These are phyloP conservation scores for Lasiodiplodia gonubiensis DNA, from an alignment of 2,329 filamentous ascomycete species.

Conservation along the genomic window DNA sequence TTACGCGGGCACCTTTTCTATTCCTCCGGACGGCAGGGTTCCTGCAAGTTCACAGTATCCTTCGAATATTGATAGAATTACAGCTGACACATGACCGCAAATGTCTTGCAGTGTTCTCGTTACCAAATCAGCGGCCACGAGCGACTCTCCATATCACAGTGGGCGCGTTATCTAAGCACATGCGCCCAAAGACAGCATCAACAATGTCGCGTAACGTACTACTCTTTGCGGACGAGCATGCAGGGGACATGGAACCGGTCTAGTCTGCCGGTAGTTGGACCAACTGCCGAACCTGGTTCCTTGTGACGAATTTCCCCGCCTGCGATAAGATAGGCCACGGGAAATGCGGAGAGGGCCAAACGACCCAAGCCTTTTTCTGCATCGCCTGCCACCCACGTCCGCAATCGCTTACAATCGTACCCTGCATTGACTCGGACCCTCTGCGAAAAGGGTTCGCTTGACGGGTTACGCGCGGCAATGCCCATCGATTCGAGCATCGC, in stretches of 20 bases:
- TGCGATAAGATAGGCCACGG: slow-evolving; percentile 10
- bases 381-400: not conserved
- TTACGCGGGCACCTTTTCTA: not conserved
- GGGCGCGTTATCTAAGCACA: not conserved
- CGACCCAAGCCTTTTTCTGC: not conserved
- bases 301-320: slow-evolving; percentile 5
- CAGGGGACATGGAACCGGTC: slow-evolving; percentile 5
- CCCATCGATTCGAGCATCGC: slow-evolving; percentile 34
- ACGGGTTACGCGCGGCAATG: not conserved
- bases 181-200: not conserved
- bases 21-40: not conserved
- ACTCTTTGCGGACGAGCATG: not conserved
- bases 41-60: too few relatives aligned
- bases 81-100: not conserved
- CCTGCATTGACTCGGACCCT: not conserved
- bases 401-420: not conserved
- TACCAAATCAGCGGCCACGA: not conserved
- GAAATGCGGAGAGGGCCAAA: not conserved
- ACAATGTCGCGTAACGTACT: not conserved
- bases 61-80: not conserved
- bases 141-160: not conserved
- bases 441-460: not conserved
- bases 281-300: slow-evolving; percentile 21
- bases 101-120: not conserved
- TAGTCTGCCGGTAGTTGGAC: slow-evolving; percentile 5